Base-by-base conservation (phyloP, 2,329 filamentous ascomycete genomes). In the Clonostachys sp. region DNA sequence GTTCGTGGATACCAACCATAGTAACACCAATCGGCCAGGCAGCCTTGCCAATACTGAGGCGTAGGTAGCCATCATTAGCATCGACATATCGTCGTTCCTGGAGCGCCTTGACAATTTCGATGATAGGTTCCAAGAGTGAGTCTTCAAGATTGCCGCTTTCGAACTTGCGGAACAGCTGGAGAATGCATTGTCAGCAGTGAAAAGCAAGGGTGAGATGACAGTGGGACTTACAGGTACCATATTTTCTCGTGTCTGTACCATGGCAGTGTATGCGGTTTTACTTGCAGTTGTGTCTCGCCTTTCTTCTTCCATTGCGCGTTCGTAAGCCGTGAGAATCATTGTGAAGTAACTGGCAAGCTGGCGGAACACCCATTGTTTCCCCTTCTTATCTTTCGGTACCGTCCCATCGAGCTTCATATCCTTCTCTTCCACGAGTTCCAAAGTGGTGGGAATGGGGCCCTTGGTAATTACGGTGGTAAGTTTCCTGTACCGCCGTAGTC, bases 1-100 rank as follows among this genome's bases (percentile, higher is more conserved):
- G 84, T 75, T 97, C 94, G 80, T 99, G 94, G 58, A 99, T 99
- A 75, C 94, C 94, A 61, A 99, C 94, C 94, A 97, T 99, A 65
- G 94, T 99, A 38, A 99, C 94, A 69, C 94, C 94, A 61, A 99
- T 99, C 20, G 94, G 94, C 94, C 94, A 99, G 14, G 94, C 94
- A 56, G 91, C 91, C 72, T 96, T 96, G 54, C 91, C 91, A 61
- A 99, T 99, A 64, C 89, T 95, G 47, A 99, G 75, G 46, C 89
- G 80, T 51, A 99, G 74, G 66, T 99, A 99, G 1, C 90, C 91
- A 64, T 99, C 89, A 63, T 97, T 97, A 34, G 94, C 94, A 68
- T 96, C 89, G 42, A 99, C 92, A 62, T 99, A 99, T 53, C 89
- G 83, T 50, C 91, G 81, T 62, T 91, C 85, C 68, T 99, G 94